Evolutionary conservation across 1,139 yeast species (phyloP).

Genomic region (Nadsonia starkeyi-henricii): DNA sequence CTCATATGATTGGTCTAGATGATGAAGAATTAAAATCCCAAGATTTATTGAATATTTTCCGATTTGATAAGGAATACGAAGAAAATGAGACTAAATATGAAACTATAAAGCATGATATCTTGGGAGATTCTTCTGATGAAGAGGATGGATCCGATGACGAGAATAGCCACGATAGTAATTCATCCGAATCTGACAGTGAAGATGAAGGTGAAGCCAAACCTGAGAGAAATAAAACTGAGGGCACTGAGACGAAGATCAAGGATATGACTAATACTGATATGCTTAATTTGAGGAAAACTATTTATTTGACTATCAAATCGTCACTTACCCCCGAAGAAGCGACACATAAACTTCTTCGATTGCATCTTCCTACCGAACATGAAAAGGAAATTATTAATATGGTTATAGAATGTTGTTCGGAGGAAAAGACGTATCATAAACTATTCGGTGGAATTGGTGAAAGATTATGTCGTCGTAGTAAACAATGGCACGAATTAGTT

Average conservation of each 20-base stretch:
- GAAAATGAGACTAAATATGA: constrained; percentile 35
- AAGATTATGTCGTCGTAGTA: constrained; percentile 38
- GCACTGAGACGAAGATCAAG: constrained; percentile 24
- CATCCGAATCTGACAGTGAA: constrained; percentile 6
- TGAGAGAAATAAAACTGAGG: constrained; percentile 14
- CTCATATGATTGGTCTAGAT: constrained; percentile 47
- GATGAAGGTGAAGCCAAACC: constrained; percentile 16
- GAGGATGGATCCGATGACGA: constrained; percentile 15
- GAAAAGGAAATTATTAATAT: constrained; percentile 47
- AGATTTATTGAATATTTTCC: constrained; percentile 37
- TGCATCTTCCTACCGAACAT: constrained; percentile 8
- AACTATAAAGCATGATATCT: constrained; percentile 28
- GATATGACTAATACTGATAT: constrained; percentile 63
- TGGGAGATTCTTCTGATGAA: constrained; percentile 31
- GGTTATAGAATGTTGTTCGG: constrained; percentile 71
- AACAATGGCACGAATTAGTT: constrained; percentile 46
- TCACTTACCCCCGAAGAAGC: constrained; percentile 90
- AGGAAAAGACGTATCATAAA: constrained; percentile 79
- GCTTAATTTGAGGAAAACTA: constrained; percentile 52
- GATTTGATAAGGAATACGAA: constrained; percentile 39
- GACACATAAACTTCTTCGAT: constrained; percentile 61
- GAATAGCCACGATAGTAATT: constrained; percentile 10
- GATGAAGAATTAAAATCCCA: constrained; percentile 32
- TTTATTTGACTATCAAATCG: constrained; percentile 80
- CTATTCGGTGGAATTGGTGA: constrained; percentile 72